Percentiles rank a stretch among this genome's conserved stretches.
Conservation (phyloP, 208 protist species). For the Trypanosomatidae sp. region DNA sequence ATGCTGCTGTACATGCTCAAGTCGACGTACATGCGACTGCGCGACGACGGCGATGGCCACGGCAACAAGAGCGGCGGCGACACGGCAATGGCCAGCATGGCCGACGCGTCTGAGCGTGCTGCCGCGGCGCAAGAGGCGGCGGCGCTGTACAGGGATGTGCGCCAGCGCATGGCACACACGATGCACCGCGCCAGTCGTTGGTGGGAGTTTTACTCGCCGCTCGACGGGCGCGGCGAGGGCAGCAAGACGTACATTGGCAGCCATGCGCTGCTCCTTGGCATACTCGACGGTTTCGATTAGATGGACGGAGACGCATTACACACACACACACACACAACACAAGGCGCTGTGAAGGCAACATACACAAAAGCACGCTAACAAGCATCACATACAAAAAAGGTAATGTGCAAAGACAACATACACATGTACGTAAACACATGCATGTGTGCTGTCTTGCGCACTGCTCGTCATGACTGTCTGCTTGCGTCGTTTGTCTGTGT, state of each 20-base stretch:
- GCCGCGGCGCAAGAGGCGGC: slow-evolving; percentile 3
- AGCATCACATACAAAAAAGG: background rate
- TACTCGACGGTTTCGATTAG: slow-evolving; percentile 47
- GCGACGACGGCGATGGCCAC: slow-evolving; percentile 6
- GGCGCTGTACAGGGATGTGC: slow-evolving; percentile 29
- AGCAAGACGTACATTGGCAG: slow-evolving; percentile 67
- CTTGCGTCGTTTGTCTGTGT: no score
- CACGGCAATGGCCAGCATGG: no score
- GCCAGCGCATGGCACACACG: slow-evolving; percentile 16
- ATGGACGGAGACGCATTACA: background rate
- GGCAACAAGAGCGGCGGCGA: no score
- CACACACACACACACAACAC: no score
- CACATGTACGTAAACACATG: background rate
- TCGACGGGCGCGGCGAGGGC: slow-evolving; percentile 46
- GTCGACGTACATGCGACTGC: slow-evolving; percentile 30
- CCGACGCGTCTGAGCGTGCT: background rate
- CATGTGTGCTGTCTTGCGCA: no score
- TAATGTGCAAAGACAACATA: background rate
- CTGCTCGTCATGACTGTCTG: no score
- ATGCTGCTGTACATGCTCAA: slow-evolving; percentile 49
- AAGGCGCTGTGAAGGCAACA: background rate
- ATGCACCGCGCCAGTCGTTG: slow-evolving; percentile 24
- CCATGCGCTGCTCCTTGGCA: slow-evolving; percentile 24
- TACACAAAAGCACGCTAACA: background rate
- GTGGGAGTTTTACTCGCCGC: slow-evolving; percentile 63